Evolutionary conservation across 768 basidiomycete genomes (phyloP).

Genomic region (Leccinellum albellum): DNA sequence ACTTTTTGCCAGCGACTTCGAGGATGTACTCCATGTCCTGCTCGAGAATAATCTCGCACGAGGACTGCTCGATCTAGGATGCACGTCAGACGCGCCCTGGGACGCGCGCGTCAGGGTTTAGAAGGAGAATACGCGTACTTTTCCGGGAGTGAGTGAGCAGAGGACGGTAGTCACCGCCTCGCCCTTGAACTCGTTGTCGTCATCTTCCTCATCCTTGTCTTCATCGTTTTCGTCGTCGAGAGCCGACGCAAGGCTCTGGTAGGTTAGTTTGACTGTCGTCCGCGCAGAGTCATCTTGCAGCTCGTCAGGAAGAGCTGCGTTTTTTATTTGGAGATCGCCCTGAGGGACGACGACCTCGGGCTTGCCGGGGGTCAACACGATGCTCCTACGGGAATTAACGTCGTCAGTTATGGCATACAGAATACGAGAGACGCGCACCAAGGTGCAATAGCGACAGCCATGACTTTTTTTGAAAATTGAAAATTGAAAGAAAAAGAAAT

Average conservation of each 20-base stretch:
- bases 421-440: constrained; percentile 46
- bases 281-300: constrained; percentile 58
- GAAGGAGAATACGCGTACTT: constrained; percentile 42
- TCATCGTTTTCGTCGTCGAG: constrained; percentile 41
- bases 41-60: constrained; percentile 67
- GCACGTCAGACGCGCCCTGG: constrained; percentile 9
- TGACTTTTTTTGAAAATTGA: constrained; percentile 28
- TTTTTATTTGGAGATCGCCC: constrained; percentile 75
- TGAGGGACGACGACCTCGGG: constrained; percentile 54
- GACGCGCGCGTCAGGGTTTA: background rate
- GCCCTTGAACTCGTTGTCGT: constrained; percentile 37
- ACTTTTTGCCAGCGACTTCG: constrained; percentile 82
- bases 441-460: constrained; percentile 60
- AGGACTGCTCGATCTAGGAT: constrained; percentile 70
- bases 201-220: constrained; percentile 40
- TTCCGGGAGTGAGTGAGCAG: constrained; percentile 78
- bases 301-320: constrained; percentile 74
- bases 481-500: constrained; percentile 3
- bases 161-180: constrained; percentile 53
- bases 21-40: constrained; percentile 63
- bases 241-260: constrained; percentile 35
- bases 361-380: constrained; percentile 55
- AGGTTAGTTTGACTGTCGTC: constrained; percentile 66
- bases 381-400: constrained; percentile 47
- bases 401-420: background rate